Percentiles rank a stretch among this genome's conserved stretches.
Conservation (phyloP, 371 early-diverging fungal genomes). For the Circinella umbellata region DNA sequence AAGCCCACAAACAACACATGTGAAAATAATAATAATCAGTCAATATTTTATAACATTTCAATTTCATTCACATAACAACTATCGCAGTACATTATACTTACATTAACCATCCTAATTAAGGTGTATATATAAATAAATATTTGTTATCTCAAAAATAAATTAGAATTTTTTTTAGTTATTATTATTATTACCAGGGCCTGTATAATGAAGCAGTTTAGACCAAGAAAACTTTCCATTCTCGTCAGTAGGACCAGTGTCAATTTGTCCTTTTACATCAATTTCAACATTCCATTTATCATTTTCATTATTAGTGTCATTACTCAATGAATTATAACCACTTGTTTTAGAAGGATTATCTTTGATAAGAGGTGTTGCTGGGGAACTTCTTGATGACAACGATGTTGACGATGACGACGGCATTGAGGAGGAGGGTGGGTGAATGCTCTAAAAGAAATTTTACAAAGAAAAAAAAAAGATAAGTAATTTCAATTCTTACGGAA, state of each 20-base stretch:
- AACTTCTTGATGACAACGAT: neutral
- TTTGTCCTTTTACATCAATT: slow-evolving; percentile 47
- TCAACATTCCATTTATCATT: slow-evolving; percentile 27
- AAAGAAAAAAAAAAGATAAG: neutral
- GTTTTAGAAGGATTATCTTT: neutral
- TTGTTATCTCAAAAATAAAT: no score
- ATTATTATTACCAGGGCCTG: slow-evolving; percentile 51
- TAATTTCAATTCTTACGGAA: neutral
- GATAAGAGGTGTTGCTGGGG: neutral
- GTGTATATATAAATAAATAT: no score
- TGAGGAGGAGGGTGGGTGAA: neutral
- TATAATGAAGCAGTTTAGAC: slow-evolving; percentile 56
- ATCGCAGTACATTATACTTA: slow-evolving; percentile 15
- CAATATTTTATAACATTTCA: neutral
- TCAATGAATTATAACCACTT: neutral
- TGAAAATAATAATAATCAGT: neutral
- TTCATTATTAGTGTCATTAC: neutral
- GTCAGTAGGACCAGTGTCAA: slow-evolving; percentile 42
- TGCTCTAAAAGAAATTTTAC: no score
- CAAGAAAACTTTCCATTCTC: slow-evolving; percentile 44
- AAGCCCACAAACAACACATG: neutral
- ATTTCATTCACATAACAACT: no score
- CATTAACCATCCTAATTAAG: slow-evolving; percentile 48
- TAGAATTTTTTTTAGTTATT: neutral
- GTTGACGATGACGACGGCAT: neutral